phyloP scores from a whole-genome alignment of 2,329 filamentous ascomycete species.

The Hawksworthiomyces lignivorus region DNA sequence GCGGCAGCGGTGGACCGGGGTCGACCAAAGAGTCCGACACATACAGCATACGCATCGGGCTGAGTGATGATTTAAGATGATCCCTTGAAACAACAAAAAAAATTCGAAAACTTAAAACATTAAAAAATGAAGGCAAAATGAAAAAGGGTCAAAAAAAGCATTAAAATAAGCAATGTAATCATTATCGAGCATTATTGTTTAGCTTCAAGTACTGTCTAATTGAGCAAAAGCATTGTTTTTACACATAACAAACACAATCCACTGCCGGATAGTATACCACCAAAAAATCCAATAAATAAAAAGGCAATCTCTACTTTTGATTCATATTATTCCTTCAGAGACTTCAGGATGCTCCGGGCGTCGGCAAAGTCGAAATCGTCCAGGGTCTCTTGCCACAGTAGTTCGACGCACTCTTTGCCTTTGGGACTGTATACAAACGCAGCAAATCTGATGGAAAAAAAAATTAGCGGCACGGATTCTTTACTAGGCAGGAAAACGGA shows the following conservation, averaged over 20 bases:
- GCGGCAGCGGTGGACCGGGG: too few species aligned
- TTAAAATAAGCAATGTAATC: too few species aligned
- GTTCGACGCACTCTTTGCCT: conserved; percentile 26
- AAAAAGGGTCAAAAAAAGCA: not conserved
- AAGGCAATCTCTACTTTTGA: too few species aligned
- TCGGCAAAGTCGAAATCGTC: conserved; percentile 26
- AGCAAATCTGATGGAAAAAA: conserved; percentile 20
- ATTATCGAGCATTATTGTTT: too few species aligned
- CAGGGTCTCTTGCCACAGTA: conserved; percentile 32
- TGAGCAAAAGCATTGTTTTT: too few species aligned
- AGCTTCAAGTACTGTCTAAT: too few species aligned
- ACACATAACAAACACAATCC: too few species aligned
- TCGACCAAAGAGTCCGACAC: conserved; percentile 1
- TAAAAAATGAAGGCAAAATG: not conserved
- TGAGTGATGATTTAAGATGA: conserved; percentile 1
- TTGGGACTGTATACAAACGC: conserved; percentile 26
- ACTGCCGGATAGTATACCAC: too few species aligned
- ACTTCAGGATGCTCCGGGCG: not conserved
- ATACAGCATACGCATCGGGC: conserved; percentile 1
- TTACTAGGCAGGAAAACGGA: not conserved
- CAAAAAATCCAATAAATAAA: too few species aligned
- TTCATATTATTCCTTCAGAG: not conserved
- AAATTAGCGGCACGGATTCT: too few species aligned
- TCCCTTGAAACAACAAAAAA: too few species aligned
- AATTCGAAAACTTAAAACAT: not conserved